These are phyloP conservation scores for Fusarium continuum DNA, from an alignment of 2,329 filamentous ascomycete genomes.

Conservation along the genomic window DNA sequence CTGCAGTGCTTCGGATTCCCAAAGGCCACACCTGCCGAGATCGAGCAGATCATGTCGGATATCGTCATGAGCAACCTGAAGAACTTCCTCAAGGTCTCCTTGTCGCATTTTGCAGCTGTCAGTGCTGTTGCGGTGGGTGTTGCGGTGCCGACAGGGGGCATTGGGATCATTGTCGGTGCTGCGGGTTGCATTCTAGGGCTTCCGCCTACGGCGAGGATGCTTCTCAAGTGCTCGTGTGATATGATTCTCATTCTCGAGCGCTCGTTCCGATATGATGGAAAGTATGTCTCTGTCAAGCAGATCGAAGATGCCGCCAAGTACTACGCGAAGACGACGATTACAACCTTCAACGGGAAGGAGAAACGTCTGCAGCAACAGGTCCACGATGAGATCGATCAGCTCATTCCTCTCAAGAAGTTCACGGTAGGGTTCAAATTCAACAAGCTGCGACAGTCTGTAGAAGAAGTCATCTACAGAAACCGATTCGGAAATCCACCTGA, in stretches of 20 bases:
- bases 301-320: conserved; percentile 41
- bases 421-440: conserved; percentile 39
- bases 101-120: conserved; percentile 31
- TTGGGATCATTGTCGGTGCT: conserved; percentile 30
- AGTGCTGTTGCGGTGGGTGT: conserved; percentile 28
- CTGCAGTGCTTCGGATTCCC: conserved; percentile 43
- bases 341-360: conserved; percentile 33
- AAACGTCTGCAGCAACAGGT: conserved; percentile 38
- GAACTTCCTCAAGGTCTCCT: conserved; percentile 32
- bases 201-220: conserved; percentile 36
- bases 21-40: conserved; percentile 35
- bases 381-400: conserved; percentile 38
- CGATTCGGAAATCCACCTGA: conserved; percentile 27
- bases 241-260: conserved; percentile 41
- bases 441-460: conserved; percentile 26
- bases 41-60: conserved; percentile 37
- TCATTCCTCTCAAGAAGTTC: conserved; percentile 38
- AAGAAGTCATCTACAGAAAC: conserved; percentile 37
- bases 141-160: conserved; percentile 34
- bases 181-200: conserved; percentile 32
- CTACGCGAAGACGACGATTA: conserved; percentile 33
- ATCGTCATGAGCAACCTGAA: conserved; percentile 40
- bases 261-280: conserved; percentile 38
- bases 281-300: conserved; percentile 42
- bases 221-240: conserved; percentile 41